These are phyloP conservation scores for Cordia subcordata DNA, from an alignment of 257 asterid species.

Conservation along the genomic window DNA sequence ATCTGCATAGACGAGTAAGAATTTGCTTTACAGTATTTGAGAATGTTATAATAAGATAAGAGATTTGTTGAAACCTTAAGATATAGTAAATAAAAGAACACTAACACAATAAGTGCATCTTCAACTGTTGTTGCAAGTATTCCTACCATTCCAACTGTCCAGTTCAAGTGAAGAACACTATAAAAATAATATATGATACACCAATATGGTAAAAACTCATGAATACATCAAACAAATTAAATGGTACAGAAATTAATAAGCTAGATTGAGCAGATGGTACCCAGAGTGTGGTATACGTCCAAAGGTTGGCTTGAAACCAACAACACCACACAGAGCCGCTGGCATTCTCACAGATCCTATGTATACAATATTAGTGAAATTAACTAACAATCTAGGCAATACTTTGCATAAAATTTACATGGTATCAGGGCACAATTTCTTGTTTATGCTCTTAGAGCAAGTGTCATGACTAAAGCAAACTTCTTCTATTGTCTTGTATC, in stretches of 20 bases:
- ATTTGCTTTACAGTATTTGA: not conserved
- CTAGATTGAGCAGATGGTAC: slow-evolving; percentile 21
- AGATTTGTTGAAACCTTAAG: not conserved
- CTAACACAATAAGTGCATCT: slow-evolving; percentile 79
- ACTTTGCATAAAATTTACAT: too few relatives aligned
- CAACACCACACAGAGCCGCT: slow-evolving; percentile 93
- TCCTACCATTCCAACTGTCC: slow-evolving; percentile 92
- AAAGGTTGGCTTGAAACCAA: slow-evolving; percentile 88
- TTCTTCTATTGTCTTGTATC: too few relatives aligned
- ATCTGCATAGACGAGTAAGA: slow-evolving; percentile 34
- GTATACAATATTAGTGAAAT: not conserved
- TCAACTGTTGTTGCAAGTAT: slow-evolving; percentile 78
- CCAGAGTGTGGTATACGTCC: slow-evolving; percentile 81
- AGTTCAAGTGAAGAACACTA: slow-evolving; percentile 84
- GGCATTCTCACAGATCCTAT: slow-evolving; percentile 93
- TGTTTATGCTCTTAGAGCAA: too few relatives aligned
- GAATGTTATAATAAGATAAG: not conserved
- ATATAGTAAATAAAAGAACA: slow-evolving; percentile 2
- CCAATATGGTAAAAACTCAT: not conserved
- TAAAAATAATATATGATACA: not conserved
- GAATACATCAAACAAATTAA: not conserved
- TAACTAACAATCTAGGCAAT: too few relatives aligned
- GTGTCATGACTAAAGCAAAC: too few relatives aligned
- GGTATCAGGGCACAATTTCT: too few relatives aligned
- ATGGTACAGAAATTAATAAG: too few relatives aligned